Percentiles rank a stretch among this genome's conserved stretches.
These are phyloP conservation scores for Capsella bursapastoris DNA, from an alignment of 345 rosid species.

Conservation along the genomic window DNA sequence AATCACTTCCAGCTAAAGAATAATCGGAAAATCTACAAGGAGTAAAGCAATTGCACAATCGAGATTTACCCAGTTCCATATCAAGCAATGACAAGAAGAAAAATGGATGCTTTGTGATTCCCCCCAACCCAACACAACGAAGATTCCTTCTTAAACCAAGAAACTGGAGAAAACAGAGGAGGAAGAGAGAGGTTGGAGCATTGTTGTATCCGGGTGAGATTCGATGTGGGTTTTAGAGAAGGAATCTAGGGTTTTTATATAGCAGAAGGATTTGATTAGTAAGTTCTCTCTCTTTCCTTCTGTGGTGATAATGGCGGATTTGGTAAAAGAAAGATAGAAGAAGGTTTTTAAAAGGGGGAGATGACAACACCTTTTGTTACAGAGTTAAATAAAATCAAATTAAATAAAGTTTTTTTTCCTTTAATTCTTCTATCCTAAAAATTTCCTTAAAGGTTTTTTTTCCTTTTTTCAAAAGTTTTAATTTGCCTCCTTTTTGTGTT, in stretches of 20 bases:
- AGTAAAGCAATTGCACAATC: conserved; percentile 40
- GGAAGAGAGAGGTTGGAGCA: conserved; percentile 40
- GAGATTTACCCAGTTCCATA: conserved; percentile 62
- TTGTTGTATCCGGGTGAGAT: conserved; percentile 19
- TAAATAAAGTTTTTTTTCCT: background rate
- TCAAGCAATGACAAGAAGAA: conserved; percentile 16
- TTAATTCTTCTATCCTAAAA: background rate
- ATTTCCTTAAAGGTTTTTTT: background rate
- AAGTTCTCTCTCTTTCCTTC: conserved; percentile 11
- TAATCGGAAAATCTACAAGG: conserved; percentile 40
- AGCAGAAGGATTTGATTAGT: conserved; percentile 15
- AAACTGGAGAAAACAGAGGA: conserved; percentile 36
- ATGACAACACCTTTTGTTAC: conserved; percentile 24
- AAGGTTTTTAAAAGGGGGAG: conserved; percentile 20
- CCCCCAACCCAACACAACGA: background rate
- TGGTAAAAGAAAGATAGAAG: conserved; percentile 27
- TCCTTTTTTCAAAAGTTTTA: background rate
- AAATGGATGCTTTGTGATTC: conserved; percentile 12
- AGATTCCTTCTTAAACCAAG: conserved; percentile 13
- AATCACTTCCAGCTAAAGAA: conserved; percentile 52
- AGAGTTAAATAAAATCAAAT: background rate
- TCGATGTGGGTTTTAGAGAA: conserved; percentile 36
- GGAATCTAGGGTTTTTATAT: conserved; percentile 28
- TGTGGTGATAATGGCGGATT: conserved; percentile 42
- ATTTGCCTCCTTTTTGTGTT: background rate